Evolutionary conservation across 306 rosid genomes (phyloP).

Genomic region (Quercus berberidifolia): DNA sequence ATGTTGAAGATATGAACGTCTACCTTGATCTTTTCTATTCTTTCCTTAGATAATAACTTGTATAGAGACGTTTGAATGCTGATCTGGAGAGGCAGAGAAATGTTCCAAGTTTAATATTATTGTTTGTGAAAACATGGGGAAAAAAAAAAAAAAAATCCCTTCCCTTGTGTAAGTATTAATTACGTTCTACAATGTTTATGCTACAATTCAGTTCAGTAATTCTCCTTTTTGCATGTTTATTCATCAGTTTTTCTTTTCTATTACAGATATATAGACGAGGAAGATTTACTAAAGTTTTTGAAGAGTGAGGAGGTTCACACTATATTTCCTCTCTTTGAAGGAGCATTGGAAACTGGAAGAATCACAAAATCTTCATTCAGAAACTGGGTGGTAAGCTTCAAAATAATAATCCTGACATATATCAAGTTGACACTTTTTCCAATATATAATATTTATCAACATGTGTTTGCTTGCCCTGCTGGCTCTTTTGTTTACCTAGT

Average conservation of each 20-base stretch:
- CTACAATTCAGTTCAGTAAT: background rate
- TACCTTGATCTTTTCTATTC: background rate
- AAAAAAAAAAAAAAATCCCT: no score
- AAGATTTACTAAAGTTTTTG: constrained; percentile 41
- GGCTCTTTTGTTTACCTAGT: background rate
- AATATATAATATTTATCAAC: background rate
- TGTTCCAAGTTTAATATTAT: background rate
- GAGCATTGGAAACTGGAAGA: constrained; percentile 35
- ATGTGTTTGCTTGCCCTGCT: background rate
- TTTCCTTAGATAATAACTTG: no score
- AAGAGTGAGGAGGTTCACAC: constrained; percentile 37
- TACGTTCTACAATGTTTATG: background rate
- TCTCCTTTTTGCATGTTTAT: background rate
- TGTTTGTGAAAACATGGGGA: no score
- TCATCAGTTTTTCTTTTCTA: background rate
- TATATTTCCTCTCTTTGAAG: constrained; percentile 47
- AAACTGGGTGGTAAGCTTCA: constrained; percentile 45
- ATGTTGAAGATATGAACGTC: no score
- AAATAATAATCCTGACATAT: background rate
- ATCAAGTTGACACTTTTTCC: background rate
- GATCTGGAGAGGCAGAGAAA: background rate
- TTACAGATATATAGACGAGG: constrained; percentile 42
- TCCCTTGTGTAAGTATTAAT: no score
- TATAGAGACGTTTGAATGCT: background rate
- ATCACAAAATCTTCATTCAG: constrained; percentile 41